phyloP scores from a whole-genome alignment of 2,329 filamentous ascomycete genomes.

The Microcyclosporella mali region DNA sequence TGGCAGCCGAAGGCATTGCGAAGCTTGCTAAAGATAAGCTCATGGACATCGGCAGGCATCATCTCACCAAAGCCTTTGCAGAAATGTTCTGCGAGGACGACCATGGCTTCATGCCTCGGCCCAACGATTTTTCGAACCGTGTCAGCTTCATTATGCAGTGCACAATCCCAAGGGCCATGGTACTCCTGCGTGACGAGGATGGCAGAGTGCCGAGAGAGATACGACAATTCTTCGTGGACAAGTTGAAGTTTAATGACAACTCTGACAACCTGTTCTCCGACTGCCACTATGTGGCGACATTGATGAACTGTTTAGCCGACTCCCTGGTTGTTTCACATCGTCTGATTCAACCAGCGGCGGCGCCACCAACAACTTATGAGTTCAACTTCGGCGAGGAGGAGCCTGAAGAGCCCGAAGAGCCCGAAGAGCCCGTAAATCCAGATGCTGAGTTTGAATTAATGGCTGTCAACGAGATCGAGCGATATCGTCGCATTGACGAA shows the following conservation, averaged over 20 bases:
- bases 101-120: conserved; percentile 58
- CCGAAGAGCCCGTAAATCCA: conserved; percentile 36
- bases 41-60: conserved; percentile 72
- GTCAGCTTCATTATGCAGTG: conserved; percentile 78
- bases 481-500: conserved; percentile 59
- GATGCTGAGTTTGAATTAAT: conserved; percentile 51
- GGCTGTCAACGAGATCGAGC: conserved; percentile 56
- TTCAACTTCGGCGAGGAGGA: conserved; percentile 42
- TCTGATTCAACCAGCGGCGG: conserved; percentile 15
- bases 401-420: conserved; percentile 43
- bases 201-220: conserved; percentile 74
- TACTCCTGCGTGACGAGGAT: conserved; percentile 65
- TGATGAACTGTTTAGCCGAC: conserved; percentile 61
- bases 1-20: conserved; percentile 73
- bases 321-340: conserved; percentile 42
- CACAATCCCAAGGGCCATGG: conserved; percentile 74
- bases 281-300: conserved; percentile 74
- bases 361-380: conserved; percentile 16
- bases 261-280: conserved; percentile 82
- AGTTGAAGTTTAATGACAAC: conserved; percentile 91
- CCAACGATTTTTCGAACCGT: conserved; percentile 88
- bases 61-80: conserved; percentile 79
- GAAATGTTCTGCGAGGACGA: conserved; percentile 75
- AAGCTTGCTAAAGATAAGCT: conserved; percentile 51
- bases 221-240: conserved; percentile 78